Base-by-base conservation (phyloP, 768 basidiomycete species). In the Calocybe indica region DNA sequence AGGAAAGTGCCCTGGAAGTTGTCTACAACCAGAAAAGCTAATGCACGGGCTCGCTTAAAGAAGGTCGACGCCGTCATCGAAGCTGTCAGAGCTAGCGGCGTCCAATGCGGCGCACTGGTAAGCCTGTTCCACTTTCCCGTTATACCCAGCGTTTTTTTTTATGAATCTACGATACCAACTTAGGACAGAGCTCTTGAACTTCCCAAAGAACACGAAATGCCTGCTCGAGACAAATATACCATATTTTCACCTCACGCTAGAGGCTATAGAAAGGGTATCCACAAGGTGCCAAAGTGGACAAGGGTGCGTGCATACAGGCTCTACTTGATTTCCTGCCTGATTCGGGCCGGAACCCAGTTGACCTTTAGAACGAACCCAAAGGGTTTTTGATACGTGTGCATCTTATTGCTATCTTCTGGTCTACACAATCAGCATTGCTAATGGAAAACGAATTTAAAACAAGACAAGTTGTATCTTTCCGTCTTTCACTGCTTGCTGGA, bases 201-300 rank as follows among this genome's bases (percentile, higher is more conserved):
- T 30, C 96, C 96, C 43, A 95, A 89, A 61, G 92, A 98, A 62
- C 75, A 85, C 53, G 92, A 96, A 67, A 98, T 98, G 96, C 75
- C 70, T 8, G 71, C 95, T 1, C 81, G 76, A 58, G 95, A 98
- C 72, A 99, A 99, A 66, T 99, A 98, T 70, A 96, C 94, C 3
- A 80, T 88, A 13, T 98, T 93, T 67, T 80, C 78, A 35, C 72
- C 79, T 4, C 80, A 78, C 36, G 70, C 71, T 1, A 73, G 65
- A 49, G 87, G 89, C 5, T 99, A 95, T 66, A 73, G 95, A 38
- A 97, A 97, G 59, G 88, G 91, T 22, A 92, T 96, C 42, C 94
- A 98, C 70, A 94, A 94, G 60, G 88, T 95, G 28, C 94, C 94
- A n/a, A 95, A 96, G 61, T 97, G 86, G 82, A 96, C 94, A 43